Percentiles rank a stretch among this genome's conserved stretches.
phyloP scores from a whole-genome alignment of 495 filamentous ascomycete genomes.

The Entonaema liquescens region DNA sequence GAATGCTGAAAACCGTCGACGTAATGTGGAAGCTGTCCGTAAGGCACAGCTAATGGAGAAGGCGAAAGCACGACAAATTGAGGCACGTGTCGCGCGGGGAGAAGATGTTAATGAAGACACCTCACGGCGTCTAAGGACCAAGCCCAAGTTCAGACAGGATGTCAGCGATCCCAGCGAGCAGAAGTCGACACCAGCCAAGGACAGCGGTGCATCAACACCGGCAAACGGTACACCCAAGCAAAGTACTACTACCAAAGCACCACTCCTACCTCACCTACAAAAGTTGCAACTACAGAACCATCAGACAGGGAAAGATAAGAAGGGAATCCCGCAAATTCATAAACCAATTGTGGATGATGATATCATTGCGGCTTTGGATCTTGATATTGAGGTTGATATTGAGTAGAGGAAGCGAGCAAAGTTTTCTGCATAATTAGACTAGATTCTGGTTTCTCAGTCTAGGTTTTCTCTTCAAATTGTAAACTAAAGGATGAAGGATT shows the following conservation, averaged over 20 bases:
- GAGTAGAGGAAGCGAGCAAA: slow-evolving; percentile 27
- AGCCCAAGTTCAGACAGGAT: slow-evolving; percentile 69
- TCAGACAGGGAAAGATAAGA: slow-evolving; percentile 53
- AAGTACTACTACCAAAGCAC: slow-evolving; percentile 38
- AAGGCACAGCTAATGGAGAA: slow-evolving; percentile 85
- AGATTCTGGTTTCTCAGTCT: not conserved
- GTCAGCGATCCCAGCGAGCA: slow-evolving; percentile 48
- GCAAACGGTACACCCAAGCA: slow-evolving; percentile 51
- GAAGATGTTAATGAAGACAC: slow-evolving; percentile 59
- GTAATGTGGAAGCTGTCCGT: slow-evolving; percentile 82
- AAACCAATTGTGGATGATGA: slow-evolving; percentile 83
- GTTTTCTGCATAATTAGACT: not conserved
- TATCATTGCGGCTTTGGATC: slow-evolving; percentile 80
- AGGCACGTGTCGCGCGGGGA: slow-evolving; percentile 63
- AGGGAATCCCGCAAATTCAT: slow-evolving; percentile 70
- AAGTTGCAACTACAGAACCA: slow-evolving; percentile 64
- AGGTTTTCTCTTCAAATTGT: not conserved
- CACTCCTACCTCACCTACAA: slow-evolving; percentile 55
- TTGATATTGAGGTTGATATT: slow-evolving; percentile 84
- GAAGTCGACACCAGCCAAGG: slow-evolving; percentile 56
- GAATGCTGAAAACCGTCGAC: slow-evolving; percentile 80
- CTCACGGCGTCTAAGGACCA: slow-evolving; percentile 69
- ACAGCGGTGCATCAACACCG: slow-evolving; percentile 43
- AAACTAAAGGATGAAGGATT: not conserved
- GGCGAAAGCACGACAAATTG: slow-evolving; percentile 65